Percentiles rank a stretch among this genome's conserved stretches.
Conservation (phyloP, 208 protist species). For the Jaenimonas drosophilae region DNA sequence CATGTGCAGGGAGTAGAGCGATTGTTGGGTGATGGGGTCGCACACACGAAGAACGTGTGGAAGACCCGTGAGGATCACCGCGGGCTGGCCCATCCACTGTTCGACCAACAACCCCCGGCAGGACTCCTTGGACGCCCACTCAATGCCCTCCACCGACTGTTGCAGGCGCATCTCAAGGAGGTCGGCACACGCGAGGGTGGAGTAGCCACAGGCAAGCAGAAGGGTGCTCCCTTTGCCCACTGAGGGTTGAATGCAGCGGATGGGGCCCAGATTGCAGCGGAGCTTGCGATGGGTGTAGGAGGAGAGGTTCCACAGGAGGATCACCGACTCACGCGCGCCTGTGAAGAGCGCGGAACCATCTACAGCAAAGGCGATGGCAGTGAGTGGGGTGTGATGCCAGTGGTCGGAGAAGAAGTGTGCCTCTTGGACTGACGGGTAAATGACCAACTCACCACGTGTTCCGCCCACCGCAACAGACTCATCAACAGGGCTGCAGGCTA, state of each 20-base stretch:
- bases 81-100: slow-evolving; percentile 59
- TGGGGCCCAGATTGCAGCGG: slow-evolving; percentile 21
- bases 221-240: slow-evolving; percentile 20
- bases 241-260: slow-evolving; percentile 31
- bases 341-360: slow-evolving; percentile 73
- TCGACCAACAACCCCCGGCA: slow-evolving; percentile 65
- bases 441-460: slow-evolving; percentile 55
- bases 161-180: slow-evolving; percentile 57
- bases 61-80: slow-evolving; percentile 69
- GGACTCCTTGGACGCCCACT: slow-evolving; percentile 60
- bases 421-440: slow-evolving; percentile 43
- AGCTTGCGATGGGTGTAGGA: slow-evolving; percentile 54
- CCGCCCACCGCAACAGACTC: slow-evolving; percentile 57
- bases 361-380: slow-evolving; percentile 51
- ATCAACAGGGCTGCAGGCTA: slow-evolving; percentile 42
- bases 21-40: slow-evolving; percentile 80
- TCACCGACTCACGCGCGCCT: slow-evolving; percentile 45
- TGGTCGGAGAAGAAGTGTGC: slow-evolving; percentile 77
- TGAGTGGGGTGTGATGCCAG: slow-evolving; percentile 84
- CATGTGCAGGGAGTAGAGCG: slow-evolving; percentile 82
- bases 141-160: slow-evolving; percentile 55
- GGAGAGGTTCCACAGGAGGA: slow-evolving; percentile 63
- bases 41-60: slow-evolving; percentile 73
- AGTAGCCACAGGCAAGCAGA: slow-evolving; percentile 49
- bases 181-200: slow-evolving; percentile 60